These are phyloP conservation scores for Asterella californica DNA, from an alignment of 225 moss, liverwort and hornwort genomes.

Conservation along the genomic window DNA sequence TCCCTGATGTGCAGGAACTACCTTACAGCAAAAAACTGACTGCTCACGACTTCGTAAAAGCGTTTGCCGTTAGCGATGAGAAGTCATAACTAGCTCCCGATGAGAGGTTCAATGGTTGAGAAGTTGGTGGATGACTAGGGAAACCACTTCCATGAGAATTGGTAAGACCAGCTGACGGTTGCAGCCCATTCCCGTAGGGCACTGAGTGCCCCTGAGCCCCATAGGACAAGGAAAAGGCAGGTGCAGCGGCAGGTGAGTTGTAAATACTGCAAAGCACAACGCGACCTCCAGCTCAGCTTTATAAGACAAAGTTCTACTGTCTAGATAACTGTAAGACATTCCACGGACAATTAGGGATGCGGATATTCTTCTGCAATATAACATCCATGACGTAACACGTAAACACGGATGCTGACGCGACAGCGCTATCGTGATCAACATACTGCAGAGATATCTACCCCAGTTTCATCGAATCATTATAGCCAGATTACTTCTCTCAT, in stretches of 20 bases:
- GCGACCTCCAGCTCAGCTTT: background rate
- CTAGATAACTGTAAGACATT: background rate
- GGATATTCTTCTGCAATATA: background rate
- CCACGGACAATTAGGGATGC: background rate
- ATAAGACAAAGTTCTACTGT: background rate
- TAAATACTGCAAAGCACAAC: conserved; percentile 18
- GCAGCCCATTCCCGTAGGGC: conserved; percentile 22
- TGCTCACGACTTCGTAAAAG: conserved; percentile 30
- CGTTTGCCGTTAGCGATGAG: conserved; percentile 46
- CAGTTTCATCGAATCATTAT: background rate
- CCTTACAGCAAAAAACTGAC: background rate
- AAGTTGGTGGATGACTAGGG: conserved; percentile 18
- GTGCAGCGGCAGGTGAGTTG: conserved; percentile 19
- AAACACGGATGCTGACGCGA: background rate
- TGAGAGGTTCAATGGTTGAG: conserved; percentile 23
- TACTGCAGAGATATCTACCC: background rate
- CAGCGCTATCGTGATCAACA: background rate
- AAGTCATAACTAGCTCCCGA: conserved; percentile 44
- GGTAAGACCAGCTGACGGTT: conserved; percentile 19
- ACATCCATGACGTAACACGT: background rate
- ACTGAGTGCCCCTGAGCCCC: conserved; percentile 19
- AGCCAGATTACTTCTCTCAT: background rate
- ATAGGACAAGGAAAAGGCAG: conserved; percentile 14
- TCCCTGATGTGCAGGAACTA: background rate
- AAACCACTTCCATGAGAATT: conserved; percentile 19